Base-by-base conservation (phyloP, 352 stramenopile genomes). In the Phytophthora parvispora region DNA sequence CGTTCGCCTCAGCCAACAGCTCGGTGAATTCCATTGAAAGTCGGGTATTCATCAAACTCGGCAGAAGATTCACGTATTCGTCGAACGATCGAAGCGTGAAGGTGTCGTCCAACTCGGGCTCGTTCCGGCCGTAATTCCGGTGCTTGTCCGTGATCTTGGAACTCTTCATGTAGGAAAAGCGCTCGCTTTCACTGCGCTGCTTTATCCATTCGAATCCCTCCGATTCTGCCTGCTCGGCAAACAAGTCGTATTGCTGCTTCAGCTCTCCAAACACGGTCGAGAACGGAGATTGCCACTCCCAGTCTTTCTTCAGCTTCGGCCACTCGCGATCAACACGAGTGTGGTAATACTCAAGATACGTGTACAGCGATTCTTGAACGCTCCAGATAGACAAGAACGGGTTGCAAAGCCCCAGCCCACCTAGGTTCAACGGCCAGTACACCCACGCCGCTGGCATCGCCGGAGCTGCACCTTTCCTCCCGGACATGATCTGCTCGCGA, bases 381-480 rank as follows among this genome's bases (percentile, higher is more conserved):
- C 50, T 56, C 80, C 77, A 87, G 29, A 83, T 52, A 25, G 67
- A 64, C 28, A 87, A 67, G 43, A 86, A 81, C 3, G 80, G 77
- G 25, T 84, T 83, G 56, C 77, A 78, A 18, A 86, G 69, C 6
- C 77, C 77, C 31, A 87, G 54, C 6, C 80, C 77, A 32, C 80
- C 80, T 10, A 77, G 64, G 13, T 80, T 64, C 6, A 83, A 50
- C 13, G 72, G 69, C 80, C 77, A 87, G 36, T 86, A 74, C 0
- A 77, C 48, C 74, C 77, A 87, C 9, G 75, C 66, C 2, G 74
- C 72, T 4, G 72, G 72, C 20, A 84, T 66, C 16, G 64, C 38
- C 27, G 61, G 51, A 36, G 28, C 51, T 59, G n/a, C 13, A 29
- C 48, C 20, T 9, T 31, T 55, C 71, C 60, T 42, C 32, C 61